These are phyloP conservation scores for Aureobasidium sp. DNA, from an alignment of 2,329 filamentous ascomycete genomes.

Conservation along the genomic window DNA sequence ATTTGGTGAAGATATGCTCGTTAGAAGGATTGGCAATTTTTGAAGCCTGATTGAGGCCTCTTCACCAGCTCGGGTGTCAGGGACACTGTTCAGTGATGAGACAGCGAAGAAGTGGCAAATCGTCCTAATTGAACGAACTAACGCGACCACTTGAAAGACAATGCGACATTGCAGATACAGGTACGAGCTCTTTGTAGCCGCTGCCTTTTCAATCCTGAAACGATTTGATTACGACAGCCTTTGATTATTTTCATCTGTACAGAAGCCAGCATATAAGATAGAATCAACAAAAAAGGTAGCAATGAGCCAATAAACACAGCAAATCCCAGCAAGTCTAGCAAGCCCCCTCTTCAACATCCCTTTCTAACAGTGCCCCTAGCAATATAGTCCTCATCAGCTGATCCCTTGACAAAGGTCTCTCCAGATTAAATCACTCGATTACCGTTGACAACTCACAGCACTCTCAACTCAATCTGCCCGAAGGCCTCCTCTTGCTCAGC, in stretches of 20 bases:
- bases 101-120: no score
- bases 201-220: no score
- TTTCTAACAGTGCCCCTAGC: not conserved
- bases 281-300: not conserved
- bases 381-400: not conserved
- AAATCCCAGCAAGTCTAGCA: not conserved
- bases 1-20: not conserved
- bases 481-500: slow-evolving; percentile 53
- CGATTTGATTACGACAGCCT: no score
- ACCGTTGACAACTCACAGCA: not conserved
- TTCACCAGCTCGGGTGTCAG: no score
- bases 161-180: no score
- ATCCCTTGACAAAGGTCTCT: not conserved
- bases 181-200: no score
- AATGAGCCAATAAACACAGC: not conserved
- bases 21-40: not conserved
- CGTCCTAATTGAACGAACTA: no score
- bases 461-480: not conserved
- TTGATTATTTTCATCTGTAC: no score
- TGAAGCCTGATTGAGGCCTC: not conserved
- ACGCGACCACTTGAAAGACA: no score
- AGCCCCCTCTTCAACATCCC: not conserved
- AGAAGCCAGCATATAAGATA: not conserved
- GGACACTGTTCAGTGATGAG: no score
- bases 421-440: not conserved